A percentile compares a stretch with the other conserved stretches of the same genome.
These are phyloP conservation scores for Pouteria campechiana DNA, from an alignment of 179 eudicot species.

Conservation along the genomic window DNA sequence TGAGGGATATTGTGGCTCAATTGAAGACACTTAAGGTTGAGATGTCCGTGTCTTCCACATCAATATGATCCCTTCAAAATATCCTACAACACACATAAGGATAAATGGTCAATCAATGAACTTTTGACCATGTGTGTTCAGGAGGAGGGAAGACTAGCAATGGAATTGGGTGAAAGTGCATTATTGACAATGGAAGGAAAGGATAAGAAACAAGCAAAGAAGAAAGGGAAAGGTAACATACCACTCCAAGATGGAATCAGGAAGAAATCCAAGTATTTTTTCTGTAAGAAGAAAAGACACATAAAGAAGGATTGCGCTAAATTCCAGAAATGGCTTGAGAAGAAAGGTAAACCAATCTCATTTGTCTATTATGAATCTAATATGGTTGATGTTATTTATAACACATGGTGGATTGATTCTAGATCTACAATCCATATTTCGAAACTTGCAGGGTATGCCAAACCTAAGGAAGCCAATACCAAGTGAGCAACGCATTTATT, in stretches of 20 bases:
- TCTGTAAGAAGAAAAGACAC: slow-evolving; percentile 4
- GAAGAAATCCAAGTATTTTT: slow-evolving; percentile 3
- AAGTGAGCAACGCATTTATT: not conserved
- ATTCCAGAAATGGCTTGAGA: too few relatives aligned
- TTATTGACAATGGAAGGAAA: slow-evolving; percentile 1
- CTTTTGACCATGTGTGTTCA: not conserved
- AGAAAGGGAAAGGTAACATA: not conserved
- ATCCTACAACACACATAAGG: not conserved
- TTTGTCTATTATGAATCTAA: too few relatives aligned
- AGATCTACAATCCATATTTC: not conserved
- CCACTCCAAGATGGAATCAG: not conserved
- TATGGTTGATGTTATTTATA: too few relatives aligned
- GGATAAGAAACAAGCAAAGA: not conserved
- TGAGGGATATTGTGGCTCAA: not conserved
- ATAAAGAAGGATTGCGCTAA: slow-evolving; percentile 1
- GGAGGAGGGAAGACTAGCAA: not conserved
- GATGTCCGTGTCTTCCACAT: not conserved
- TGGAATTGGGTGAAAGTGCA: slow-evolving; percentile 3
- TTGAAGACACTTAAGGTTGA: not conserved
- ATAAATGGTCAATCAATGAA: slow-evolving; percentile 2
- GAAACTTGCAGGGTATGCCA: not conserved
- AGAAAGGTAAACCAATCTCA: too few relatives aligned
- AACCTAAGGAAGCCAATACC: not conserved
- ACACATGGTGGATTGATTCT: too few relatives aligned
- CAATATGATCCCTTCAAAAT: slow-evolving; percentile 1